Conservation (phyloP, 2,329 filamentous ascomycete species). For the Sarocladium kiliense region DNA sequence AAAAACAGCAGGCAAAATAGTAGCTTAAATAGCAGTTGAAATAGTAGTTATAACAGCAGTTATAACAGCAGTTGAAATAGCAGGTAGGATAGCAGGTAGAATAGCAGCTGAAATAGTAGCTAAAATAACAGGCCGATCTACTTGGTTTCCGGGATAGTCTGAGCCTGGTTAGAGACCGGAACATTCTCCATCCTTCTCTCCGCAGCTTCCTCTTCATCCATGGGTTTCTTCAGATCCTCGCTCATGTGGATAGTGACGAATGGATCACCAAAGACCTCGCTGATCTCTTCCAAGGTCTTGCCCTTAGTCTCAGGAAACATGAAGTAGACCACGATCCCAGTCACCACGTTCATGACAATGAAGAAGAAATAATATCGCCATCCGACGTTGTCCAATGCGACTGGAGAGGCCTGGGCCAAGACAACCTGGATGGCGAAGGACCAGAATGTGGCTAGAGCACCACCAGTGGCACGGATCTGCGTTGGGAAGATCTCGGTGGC, state of each 20-base stretch:
- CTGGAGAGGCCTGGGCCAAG: constrained; percentile 12
- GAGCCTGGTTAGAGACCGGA: neutral
- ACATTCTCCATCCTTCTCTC: neutral
- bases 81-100: no score
- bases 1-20: no score
- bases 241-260: neutral
- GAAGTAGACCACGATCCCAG: constrained; percentile 43
- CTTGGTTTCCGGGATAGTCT: neutral
- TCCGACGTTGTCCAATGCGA: constrained; percentile 16
- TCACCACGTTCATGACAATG: constrained; percentile 15
- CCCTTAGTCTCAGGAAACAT: constrained; percentile 52
- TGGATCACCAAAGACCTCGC: neutral
- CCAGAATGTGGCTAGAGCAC: constrained; percentile 12
- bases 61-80: no score
- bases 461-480: constrained; percentile 21
- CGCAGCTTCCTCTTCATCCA: neutral
- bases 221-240: neutral
- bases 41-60: no score
- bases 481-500: constrained; percentile 25
- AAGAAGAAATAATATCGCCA: constrained; percentile 18
- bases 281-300: constrained; percentile 49
- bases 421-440: neutral
- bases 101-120: no score
- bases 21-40: no score
- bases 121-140: no score